These are phyloP conservation scores for Cryoendolithus antarcticus DNA, from an alignment of 2,329 filamentous ascomycete genomes.

Conservation along the genomic window DNA sequence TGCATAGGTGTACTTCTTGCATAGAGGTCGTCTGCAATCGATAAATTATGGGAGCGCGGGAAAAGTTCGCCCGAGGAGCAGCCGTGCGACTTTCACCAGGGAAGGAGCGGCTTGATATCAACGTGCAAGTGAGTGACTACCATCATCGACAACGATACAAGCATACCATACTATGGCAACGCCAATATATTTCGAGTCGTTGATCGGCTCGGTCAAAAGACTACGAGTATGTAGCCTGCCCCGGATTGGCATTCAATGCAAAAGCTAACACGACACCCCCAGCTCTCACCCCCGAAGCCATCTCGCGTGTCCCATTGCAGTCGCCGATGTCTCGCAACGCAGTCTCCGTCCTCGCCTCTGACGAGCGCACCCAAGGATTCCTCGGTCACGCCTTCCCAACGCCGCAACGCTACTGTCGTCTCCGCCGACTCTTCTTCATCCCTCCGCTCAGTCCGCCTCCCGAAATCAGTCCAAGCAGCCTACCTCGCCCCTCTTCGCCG, in stretches of 20 bases:
- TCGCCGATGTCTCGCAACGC: conserved; percentile 3
- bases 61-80: too few relatives aligned
- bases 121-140: too few relatives aligned
- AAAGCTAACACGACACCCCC: conserved; percentile 5
- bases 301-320: not conserved
- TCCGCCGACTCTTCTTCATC: not conserved
- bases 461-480: conserved; percentile 70
- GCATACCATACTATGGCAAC: conserved; percentile 27
- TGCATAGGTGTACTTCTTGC: too few relatives aligned
- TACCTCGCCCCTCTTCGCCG: conserved; percentile 77
- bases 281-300: conserved; percentile 14
- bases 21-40: too few relatives aligned
- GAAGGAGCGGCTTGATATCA: too few relatives aligned
- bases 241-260: not conserved
- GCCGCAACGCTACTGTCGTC: not conserved
- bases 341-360: not conserved
- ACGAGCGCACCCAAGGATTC: too few relatives aligned
- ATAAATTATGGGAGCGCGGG: too few relatives aligned
- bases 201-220: conserved; percentile 31
- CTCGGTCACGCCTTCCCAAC: not conserved
- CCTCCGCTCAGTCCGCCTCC: conserved; percentile 42
- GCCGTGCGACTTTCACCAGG: too few relatives aligned
- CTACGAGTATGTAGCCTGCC: conserved; percentile 23
- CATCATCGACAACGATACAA: too few relatives aligned
- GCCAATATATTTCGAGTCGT: conserved; percentile 31